Evolutionary conservation across 805 yeast genomes (phyloP).

Genomic region (Nakazawaea peltata): DNA sequence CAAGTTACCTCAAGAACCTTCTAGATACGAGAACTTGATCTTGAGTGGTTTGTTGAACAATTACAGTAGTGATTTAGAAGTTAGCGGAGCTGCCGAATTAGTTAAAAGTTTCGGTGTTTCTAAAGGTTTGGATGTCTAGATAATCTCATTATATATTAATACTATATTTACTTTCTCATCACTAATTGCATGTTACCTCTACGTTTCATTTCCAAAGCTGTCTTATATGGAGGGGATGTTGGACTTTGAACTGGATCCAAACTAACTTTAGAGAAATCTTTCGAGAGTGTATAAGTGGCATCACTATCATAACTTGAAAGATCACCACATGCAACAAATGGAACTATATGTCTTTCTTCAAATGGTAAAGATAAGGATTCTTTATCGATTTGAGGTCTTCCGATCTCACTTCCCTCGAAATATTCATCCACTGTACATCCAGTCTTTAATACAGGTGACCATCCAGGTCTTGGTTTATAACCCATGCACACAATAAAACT

Average conservation of each 20-base stretch:
- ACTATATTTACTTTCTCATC: conserved; percentile 2
- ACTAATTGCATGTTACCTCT: conserved; percentile 42
- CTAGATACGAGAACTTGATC: conserved; percentile 65
- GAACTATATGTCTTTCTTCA: conserved; percentile 74
- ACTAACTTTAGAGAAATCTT: conserved; percentile 31
- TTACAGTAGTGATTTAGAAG: conserved; percentile 64
- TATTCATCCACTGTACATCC: conserved; percentile 69
- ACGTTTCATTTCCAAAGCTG: conserved; percentile 81
- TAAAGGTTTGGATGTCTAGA: conserved; percentile 33
- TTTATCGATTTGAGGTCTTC: conserved; percentile 38
- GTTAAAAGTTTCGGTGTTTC: conserved; percentile 54
- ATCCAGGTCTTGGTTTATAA: conserved; percentile 73
- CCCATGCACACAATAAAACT: conserved; percentile 91
- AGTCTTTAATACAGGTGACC: conserved; percentile 60
- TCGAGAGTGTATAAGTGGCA: conserved; percentile 74
- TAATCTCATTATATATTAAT: background rate
- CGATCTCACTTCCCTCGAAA: conserved; percentile 56
- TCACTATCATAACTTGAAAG: conserved; percentile 84
- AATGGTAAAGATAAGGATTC: conserved; percentile 40
- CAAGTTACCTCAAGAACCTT: conserved; percentile 67
- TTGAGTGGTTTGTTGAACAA: conserved; percentile 61
- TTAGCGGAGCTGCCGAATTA: conserved; percentile 58
- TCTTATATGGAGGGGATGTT: conserved; percentile 94
- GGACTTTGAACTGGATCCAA: conserved; percentile 93
- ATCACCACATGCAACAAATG: conserved; percentile 95